A percentile compares a stretch with the other conserved stretches of the same genome.
phyloP scores from a whole-genome alignment of 192 early-diverging fungal genomes.

The Backusella parvicylindrica region DNA sequence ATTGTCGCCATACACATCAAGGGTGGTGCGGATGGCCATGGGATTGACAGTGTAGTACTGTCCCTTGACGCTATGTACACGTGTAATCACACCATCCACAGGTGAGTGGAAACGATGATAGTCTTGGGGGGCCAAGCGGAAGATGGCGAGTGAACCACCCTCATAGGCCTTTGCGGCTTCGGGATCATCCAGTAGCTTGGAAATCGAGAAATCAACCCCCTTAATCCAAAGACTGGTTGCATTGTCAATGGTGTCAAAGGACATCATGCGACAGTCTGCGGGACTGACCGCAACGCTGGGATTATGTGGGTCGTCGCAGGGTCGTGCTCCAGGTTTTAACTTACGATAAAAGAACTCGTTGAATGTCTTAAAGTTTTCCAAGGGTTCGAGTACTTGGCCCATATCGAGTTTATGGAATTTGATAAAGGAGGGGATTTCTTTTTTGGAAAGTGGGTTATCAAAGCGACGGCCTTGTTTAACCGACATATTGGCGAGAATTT shows the following conservation, averaged over 20 bases:
- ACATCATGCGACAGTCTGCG: constrained; percentile 74
- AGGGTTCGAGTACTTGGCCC: constrained; percentile 64
- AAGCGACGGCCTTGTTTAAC: constrained; percentile 71
- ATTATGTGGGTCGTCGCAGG: constrained; percentile 39
- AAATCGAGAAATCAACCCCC: constrained; percentile 64
- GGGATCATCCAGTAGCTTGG: constrained; percentile 52
- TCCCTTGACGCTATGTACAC: constrained; percentile 52
- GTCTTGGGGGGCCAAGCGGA: constrained; percentile 80
- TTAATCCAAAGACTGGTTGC: constrained; percentile 82
- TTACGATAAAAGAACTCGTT: constrained; percentile 88
- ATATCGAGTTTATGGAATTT: constrained; percentile 66
- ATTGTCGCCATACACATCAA: constrained; percentile 84
- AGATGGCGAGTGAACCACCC: constrained; percentile 66
- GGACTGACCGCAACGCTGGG: constrained; percentile 59
- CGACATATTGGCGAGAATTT: constrained; percentile 48
- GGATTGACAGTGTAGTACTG: constrained; percentile 83
- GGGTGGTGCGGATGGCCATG: constrained; percentile 67
- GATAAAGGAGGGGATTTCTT: constrained; percentile 71
- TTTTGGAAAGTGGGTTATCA: constrained; percentile 54
- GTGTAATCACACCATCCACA: constrained; percentile 59
- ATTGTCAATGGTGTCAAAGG: constrained; percentile 59
- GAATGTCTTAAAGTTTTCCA: constrained; percentile 67
- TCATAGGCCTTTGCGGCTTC: constrained; percentile 46
- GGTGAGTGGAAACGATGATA: constrained; percentile 80
- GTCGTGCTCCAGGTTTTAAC: constrained; percentile 62